These are phyloP conservation scores for Alternaria burnsii DNA, from an alignment of 2,329 filamentous ascomycete species.

Conservation along the genomic window DNA sequence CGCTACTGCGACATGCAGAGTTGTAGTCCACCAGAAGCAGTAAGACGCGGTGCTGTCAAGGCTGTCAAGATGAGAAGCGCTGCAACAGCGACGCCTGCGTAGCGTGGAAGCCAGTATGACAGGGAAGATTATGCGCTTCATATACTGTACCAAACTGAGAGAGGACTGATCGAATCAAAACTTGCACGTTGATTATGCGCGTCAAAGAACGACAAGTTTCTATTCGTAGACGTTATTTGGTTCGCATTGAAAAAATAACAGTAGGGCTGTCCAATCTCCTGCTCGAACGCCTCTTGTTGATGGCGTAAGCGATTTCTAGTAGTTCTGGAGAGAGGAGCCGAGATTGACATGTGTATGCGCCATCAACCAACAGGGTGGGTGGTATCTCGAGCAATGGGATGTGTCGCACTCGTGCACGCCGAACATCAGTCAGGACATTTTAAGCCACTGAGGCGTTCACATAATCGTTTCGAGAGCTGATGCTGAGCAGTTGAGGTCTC, in stretches of 20 bases:
- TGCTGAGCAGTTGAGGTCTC: slow-evolving; percentile 1
- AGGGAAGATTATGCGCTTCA: neutral
- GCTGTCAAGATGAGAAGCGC: neutral
- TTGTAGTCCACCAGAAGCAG: slow-evolving; percentile 16
- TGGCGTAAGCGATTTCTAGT: neutral
- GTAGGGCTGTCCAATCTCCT: neutral
- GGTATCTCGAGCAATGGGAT: neutral
- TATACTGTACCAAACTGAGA: neutral
- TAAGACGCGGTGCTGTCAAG: slow-evolving; percentile 1
- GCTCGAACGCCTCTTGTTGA: neutral
- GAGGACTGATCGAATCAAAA: neutral
- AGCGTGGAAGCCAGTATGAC: neutral
- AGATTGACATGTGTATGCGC: neutral
- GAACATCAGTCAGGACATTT: slow-evolving; percentile 1
- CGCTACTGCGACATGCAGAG: slow-evolving; percentile 4
- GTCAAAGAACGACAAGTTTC: neutral
- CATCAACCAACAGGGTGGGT: neutral
- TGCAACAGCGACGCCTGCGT: neutral
- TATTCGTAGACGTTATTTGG: slow-evolving; percentile 2
- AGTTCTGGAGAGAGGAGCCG: slow-evolving; percentile 4
- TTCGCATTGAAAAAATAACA: slow-evolving; percentile 1
- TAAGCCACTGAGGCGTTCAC: slow-evolving; percentile 5
- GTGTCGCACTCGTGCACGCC: neutral
- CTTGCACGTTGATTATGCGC: neutral
- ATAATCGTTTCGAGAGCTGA: slow-evolving; percentile 5